Conservation (phyloP, 495 filamentous ascomycete genomes). For the Trichoderma virens region DNA sequence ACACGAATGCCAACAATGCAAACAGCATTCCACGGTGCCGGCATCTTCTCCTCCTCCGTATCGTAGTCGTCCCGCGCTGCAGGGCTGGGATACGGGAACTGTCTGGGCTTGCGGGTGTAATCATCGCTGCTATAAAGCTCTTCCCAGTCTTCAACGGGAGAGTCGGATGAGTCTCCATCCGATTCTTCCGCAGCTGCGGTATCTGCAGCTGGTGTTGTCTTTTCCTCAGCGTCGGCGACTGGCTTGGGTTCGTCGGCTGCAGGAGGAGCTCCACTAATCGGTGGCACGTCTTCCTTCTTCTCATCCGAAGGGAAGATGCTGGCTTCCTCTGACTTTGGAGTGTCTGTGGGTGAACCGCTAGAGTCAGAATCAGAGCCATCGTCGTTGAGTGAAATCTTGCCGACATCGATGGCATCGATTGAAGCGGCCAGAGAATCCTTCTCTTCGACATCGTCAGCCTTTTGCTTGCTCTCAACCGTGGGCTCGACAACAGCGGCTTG, state of each 20-base stretch:
- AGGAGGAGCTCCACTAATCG: conserved; percentile 16
- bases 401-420: not conserved
- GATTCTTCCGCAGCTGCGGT: conserved; percentile 19
- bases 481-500: conserved; percentile 18
- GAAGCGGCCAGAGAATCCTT: conserved; percentile 14
- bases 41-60: conserved; percentile 36
- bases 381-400: conserved; percentile 12
- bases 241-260: conserved; percentile 10
- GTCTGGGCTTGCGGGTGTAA: conserved; percentile 40
- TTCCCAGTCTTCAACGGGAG: conserved; percentile 44
- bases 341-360: conserved; percentile 20
- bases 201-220: conserved; percentile 23
- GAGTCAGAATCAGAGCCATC: conserved; percentile 16
- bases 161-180: conserved; percentile 41
- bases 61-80: conserved; percentile 28
- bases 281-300: conserved; percentile 26
- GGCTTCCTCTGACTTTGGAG: conserved; percentile 25
- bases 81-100: conserved; percentile 20
- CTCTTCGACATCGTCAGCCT: not conserved
- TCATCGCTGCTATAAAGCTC: conserved; percentile 42
- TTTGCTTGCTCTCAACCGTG: no score
- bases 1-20: conserved; percentile 42
- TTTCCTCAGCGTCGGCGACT: conserved; percentile 6
- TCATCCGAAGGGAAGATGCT: conserved; percentile 17
- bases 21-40: conserved; percentile 45